Evolutionary conservation across 768 basidiomycete genomes (phyloP), one percentile per base, ranked within the genome.

Genomic region (Phaffia tasmanica): DNA sequence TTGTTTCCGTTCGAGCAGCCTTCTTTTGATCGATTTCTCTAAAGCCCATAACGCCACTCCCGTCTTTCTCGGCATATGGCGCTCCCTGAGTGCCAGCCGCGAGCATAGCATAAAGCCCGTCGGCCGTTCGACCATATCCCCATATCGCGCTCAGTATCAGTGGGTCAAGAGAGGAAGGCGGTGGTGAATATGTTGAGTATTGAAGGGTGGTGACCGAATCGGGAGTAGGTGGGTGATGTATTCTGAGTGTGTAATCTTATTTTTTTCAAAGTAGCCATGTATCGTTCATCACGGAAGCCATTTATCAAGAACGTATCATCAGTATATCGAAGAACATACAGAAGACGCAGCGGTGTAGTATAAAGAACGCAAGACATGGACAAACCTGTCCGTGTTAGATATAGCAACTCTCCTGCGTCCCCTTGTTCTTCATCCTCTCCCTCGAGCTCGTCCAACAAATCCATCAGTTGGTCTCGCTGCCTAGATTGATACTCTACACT

Each of bases 151-250:
- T 63, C 16, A 46, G 50, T 11, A 42, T 5, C 29, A 54, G 42
- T 21, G 62, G 65, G 59, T 61, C 42, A 60, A 61, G 59, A 54
- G 46, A 29, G 7, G 19, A 11, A 56, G 59, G 35, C 46, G 65
- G 53, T 53, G 94, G 91, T 0, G 91, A 89, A 75, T 97, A 97
- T 0, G 86, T 83, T 0, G 93, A 94, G 76, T 92, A 95, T 0
- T 85, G 84, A 19, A 98, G 81, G 62, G 88, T 88, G 65, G 25
- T 81, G 18, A 70, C 82, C 7, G 81, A 73, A 21, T 73, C 75
- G 9, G 75, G 75, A 27, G 76, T 68, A 1, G 78, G 72, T 25
- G 76, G 82, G 18, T 85, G 82, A 75, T 85, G 84, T 62, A 97
- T 92, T 50, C 87, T 83, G 64, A 99, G 84, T 68, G 88, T 84